Base-by-base conservation (phyloP, 805 yeast species). In the Wickerhamiella galacta region DNA sequence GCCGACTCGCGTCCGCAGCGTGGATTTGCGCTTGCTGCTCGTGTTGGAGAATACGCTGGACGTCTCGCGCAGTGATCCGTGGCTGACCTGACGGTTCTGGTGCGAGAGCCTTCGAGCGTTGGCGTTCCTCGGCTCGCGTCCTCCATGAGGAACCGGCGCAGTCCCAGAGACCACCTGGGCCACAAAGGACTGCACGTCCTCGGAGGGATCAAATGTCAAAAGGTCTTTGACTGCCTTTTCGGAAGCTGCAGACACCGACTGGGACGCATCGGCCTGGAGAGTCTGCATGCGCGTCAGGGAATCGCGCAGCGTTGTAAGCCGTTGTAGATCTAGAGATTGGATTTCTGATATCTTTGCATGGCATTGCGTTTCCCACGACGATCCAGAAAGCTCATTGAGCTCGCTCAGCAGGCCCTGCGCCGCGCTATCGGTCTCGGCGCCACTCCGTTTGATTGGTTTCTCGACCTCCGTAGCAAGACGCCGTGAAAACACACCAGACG, bases 201-300 rank as follows among this genome's bases (percentile, higher is more conserved):
- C 68, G 33, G 60, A 57, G 7, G 81, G 76, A 35, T 65, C 70
- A 41, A 73, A 74, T 28, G 67, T 68, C 47, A 83, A 61, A 32
- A 77, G 62, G 40, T 70, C 69, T 40, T 74, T 74, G 49, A 78
- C 60, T 5, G 79, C 70, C 29, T 56, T 56, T 55, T 83, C 94
- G 48, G 72, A 68, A 17, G 61, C 56, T 24, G 55, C 52, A 10
- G 65, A 59, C 24, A 60, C 56, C 22, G 52, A 52, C 40, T 61
- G 63, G 20, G 71, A 47, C 30, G 60, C 58, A 47, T 75, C 82
- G 28, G 66, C 63, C 36, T 64, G 58, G 26, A 72, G 66, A 11
- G 81, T 69, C 50, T 72, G 69, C 47, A 71, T 75, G 47, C 72
- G 72, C 31, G 74, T 60, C 35, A 85, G 61, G 35, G 74, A 64